Evolutionary conservation across 116 monocot species (phyloP).

Genomic region (Phalaenopsis hybrid): DNA sequence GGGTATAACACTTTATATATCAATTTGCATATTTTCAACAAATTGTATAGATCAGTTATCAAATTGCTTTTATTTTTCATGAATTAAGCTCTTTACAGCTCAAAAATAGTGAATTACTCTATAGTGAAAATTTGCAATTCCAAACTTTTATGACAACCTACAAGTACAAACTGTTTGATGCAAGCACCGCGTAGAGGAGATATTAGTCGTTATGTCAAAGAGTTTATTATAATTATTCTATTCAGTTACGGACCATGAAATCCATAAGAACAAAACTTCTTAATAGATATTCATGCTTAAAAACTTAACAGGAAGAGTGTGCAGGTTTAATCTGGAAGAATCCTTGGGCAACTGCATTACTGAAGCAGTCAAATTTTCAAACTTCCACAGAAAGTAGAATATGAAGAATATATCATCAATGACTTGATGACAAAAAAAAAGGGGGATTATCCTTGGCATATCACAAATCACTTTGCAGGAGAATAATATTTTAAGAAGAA

Average conservation of each 20-base stretch:
- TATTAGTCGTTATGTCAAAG: too few relatives aligned
- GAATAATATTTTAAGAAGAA: not conserved
- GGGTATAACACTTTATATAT: too few relatives aligned
- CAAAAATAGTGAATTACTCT: too few relatives aligned
- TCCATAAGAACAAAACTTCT: not conserved
- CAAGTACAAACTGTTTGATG: too few relatives aligned
- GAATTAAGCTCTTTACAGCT: too few relatives aligned
- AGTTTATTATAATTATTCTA: not conserved
- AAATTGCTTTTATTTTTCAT: too few relatives aligned
- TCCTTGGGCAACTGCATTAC: not conserved
- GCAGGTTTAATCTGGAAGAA: not conserved
- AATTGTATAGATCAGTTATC: too few relatives aligned
- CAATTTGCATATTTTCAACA: too few relatives aligned
- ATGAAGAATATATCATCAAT: not conserved
- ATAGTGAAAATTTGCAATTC: too few relatives aligned
- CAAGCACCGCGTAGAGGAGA: too few relatives aligned
- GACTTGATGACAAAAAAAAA: too few relatives aligned
- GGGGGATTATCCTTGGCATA: not conserved
- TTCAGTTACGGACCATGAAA: not conserved
- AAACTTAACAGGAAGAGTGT: not conserved
- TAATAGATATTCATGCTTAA: not conserved
- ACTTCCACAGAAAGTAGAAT: not conserved
- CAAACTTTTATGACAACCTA: too few relatives aligned
- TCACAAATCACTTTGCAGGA: not conserved
- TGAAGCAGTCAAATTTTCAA: not conserved